These are phyloP conservation scores for Astrocystis sublimbata DNA, from an alignment of 495 filamentous ascomycete genomes.

Conservation along the genomic window DNA sequence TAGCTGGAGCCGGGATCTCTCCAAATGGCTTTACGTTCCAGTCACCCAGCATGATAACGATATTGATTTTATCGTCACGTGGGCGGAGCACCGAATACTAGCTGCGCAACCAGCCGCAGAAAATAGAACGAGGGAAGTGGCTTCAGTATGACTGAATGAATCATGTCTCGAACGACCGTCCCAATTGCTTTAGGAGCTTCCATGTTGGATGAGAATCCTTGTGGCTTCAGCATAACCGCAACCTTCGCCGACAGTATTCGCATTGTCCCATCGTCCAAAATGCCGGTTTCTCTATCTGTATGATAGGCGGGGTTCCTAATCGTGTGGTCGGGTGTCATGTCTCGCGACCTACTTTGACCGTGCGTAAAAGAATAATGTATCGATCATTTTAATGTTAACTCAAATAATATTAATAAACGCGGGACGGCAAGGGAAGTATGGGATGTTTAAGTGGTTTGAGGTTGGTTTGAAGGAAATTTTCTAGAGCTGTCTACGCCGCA, in stretches of 20 bases:
- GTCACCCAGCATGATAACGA: slow-evolving; percentile 48
- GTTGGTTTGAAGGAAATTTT: no score
- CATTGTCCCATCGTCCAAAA: background rate
- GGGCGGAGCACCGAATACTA: slow-evolving; percentile 20
- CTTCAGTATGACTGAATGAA: background rate
- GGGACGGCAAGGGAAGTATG: no score
- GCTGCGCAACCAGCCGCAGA: background rate
- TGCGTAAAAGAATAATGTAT: background rate
- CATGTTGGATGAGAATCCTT: background rate
- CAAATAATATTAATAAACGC: no score
- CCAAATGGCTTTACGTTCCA: slow-evolving; percentile 47
- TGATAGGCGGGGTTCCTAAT: background rate
- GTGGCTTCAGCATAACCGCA: background rate
- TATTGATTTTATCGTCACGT: slow-evolving; percentile 28
- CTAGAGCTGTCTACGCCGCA: no score
- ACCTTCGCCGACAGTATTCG: background rate
- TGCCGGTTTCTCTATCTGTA: background rate
- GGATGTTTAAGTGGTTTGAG: no score
- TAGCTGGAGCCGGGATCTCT: slow-evolving; percentile 39
- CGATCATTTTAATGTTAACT: no score
- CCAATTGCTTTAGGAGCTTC: background rate
- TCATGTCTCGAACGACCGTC: background rate
- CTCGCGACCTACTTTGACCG: background rate
- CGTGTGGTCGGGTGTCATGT: background rate
- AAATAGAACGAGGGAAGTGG: background rate